These are phyloP conservation scores for Hyaloscypha bicolor DNA, from an alignment of 495 filamentous ascomycete species.

Conservation along the genomic window DNA sequence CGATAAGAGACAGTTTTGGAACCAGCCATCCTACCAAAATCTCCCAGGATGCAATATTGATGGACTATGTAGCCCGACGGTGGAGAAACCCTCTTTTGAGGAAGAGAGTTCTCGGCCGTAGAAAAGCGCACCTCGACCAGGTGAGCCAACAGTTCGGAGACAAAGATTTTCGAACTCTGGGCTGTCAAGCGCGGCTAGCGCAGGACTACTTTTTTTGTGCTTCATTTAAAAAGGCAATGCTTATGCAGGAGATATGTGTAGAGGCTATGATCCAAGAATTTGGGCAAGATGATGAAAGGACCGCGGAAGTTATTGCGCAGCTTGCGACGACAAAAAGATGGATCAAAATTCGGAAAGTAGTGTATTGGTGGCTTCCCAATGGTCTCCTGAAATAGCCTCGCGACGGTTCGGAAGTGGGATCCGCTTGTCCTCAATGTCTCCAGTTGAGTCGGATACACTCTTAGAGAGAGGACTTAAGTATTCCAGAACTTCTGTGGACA, in stretches of 20 bases:
- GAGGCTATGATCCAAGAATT: not conserved
- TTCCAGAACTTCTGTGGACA: no score
- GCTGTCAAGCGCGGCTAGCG: conserved; percentile 2
- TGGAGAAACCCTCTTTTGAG: no score
- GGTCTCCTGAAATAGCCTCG: not conserved
- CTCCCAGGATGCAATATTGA: not conserved
- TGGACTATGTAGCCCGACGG: not conserved
- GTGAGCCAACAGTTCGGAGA: not conserved
- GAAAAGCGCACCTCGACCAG: not conserved
- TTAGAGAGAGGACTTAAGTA: not conserved
- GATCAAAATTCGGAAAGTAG: conserved; percentile 2
- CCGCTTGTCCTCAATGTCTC: no score
- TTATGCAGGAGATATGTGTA: conserved; percentile 7
- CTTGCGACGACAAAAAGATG: not conserved
- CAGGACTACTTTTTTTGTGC: conserved; percentile 9
- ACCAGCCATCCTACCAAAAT: not conserved
- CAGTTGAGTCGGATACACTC: not conserved
- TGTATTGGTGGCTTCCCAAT: conserved; percentile 18
- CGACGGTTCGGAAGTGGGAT: no score
- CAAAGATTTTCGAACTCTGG: not conserved
- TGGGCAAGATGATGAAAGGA: conserved; percentile 1
- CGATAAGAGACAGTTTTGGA: not conserved
- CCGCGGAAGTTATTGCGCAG: not conserved
- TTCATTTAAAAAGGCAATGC: conserved; percentile 3
- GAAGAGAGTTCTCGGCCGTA: not conserved